Conservation (phyloP, 176 grass and related monocot genomes). For the bread wheat (Triticum aestivum) region DNA sequence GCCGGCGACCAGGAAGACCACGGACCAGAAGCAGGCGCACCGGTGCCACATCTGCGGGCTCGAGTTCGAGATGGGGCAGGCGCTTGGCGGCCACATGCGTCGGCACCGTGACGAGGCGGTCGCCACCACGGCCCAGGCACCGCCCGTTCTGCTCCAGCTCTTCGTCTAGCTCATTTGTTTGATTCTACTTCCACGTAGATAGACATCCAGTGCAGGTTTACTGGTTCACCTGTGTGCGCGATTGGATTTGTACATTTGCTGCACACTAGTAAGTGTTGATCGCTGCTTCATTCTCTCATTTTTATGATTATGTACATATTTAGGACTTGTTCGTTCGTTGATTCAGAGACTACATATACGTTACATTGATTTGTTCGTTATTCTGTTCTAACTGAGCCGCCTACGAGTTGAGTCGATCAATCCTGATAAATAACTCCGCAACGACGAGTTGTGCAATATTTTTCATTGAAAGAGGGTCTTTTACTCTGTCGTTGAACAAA, state of each 20-base stretch:
- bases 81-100: constrained; percentile 68
- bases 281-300: neutral
- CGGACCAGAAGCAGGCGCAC: neutral
- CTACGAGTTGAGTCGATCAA: no score
- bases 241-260: neutral
- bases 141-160: constrained; percentile 44
- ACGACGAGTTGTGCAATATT: no score
- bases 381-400: no score
- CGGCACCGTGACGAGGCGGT: constrained; percentile 28
- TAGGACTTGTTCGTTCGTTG: neutral
- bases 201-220: no score
- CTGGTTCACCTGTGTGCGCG: neutral
- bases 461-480: no score
- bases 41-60: constrained; percentile 49
- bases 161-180: constrained; percentile 14
- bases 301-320: neutral
- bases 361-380: no score
- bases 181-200: no score
- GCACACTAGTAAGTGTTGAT: neutral
- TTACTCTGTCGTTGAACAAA: no score
- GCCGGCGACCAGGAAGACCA: neutral
- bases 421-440: no score
- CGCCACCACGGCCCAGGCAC: neutral
- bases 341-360: no score
- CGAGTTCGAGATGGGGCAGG: constrained; percentile 50